Conservation (phyloP, 495 filamentous ascomycete species). For the Bombardia bombarda region DNA sequence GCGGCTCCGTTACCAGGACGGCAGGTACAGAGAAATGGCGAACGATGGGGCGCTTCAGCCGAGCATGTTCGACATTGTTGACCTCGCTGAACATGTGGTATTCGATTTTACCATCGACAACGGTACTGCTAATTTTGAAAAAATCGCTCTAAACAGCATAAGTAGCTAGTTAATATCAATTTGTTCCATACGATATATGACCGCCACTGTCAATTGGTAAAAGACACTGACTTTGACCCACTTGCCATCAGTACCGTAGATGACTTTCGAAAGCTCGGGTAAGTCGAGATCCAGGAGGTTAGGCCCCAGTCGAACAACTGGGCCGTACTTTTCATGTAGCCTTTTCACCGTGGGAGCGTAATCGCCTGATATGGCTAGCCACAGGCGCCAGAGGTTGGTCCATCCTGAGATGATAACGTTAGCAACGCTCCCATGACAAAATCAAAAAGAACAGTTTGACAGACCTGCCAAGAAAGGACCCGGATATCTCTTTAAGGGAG, state of each 20-base stretch:
- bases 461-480: conserved; percentile 22
- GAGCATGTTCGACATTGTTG: conserved; percentile 24
- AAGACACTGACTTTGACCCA: conserved; percentile 15
- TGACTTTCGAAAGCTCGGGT: conserved; percentile 15
- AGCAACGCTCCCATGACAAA: not conserved
- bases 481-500: conserved; percentile 22
- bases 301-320: conserved; percentile 28
- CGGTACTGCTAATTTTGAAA: conserved; percentile 29
- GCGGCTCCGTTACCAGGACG: conserved; percentile 25
- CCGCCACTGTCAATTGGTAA: no score
- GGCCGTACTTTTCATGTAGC: conserved; percentile 29
- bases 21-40: conserved; percentile 28
- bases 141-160: conserved; percentile 29
- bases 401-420: conserved; percentile 11
- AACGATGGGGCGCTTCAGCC: conserved; percentile 28
- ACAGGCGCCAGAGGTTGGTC: conserved; percentile 25
- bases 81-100: conserved; percentile 30
- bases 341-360: conserved; percentile 20
- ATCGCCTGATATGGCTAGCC: conserved; percentile 16
- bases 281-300: conserved; percentile 26
- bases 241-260: conserved; percentile 20
- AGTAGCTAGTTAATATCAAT: not conserved
- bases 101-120: conserved; percentile 29
- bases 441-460: not conserved
- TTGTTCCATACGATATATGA: no score